Evolutionary conservation across 2,329 filamentous ascomycete species (phyloP).

Genomic region (Fusarium sp.): DNA sequence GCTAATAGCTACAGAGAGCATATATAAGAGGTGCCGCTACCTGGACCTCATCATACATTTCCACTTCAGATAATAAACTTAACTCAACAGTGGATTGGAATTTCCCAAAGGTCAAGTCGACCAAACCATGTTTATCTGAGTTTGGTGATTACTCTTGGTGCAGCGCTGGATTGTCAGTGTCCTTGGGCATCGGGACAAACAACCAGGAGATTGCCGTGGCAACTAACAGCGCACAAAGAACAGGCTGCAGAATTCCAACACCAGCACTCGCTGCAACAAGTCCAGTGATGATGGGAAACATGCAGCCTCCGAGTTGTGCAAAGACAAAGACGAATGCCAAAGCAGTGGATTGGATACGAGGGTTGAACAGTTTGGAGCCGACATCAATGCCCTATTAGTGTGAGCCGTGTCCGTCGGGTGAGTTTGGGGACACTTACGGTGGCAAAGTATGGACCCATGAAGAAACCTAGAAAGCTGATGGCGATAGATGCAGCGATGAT

Average conservation of each 20-base stretch:
- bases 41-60: background rate
- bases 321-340: conserved; percentile 66
- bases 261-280: conserved; percentile 60
- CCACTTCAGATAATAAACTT: background rate
- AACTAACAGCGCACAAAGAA: conserved; percentile 60
- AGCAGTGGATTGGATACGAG: conserved; percentile 52
- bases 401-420: background rate
- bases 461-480: conserved; percentile 67
- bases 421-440: conserved; percentile 54
- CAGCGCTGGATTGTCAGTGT: conserved; percentile 46
- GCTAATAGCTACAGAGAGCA: too few relatives aligned
- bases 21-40: background rate
- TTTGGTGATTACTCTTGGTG: conserved; percentile 49
- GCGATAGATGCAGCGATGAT: conserved; percentile 64
- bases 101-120: background rate
- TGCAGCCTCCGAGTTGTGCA: conserved; percentile 65
- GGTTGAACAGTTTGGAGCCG: conserved; percentile 63
- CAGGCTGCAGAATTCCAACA: conserved; percentile 63
- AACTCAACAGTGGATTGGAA: background rate
- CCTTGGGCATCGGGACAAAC: conserved; percentile 55
- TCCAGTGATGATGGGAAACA: conserved; percentile 68
- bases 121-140: background rate
- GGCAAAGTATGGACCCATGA: conserved; percentile 69
- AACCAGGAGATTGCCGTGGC: conserved; percentile 62
- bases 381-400: conserved; percentile 62